Conservation (phyloP, 306 rosid species). For the Prunus campanulata region DNA sequence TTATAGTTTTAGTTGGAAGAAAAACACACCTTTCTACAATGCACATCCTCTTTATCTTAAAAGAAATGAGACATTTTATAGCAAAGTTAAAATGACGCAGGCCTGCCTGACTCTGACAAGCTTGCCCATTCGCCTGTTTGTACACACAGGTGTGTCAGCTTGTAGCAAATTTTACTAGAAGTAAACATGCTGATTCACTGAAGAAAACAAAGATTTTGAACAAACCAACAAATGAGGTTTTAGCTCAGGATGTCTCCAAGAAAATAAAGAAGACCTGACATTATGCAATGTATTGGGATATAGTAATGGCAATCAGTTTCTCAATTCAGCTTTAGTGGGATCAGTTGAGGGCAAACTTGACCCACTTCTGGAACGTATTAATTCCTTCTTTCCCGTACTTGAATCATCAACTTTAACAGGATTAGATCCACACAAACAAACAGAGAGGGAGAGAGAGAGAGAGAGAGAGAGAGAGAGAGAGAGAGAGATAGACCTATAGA, state of each 20-base stretch:
- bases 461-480: not conserved
- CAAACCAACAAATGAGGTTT: not conserved
- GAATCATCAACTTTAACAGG: constrained; percentile 1
- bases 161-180: not conserved
- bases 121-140: not conserved
- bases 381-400: constrained; percentile 17
- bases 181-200: not conserved
- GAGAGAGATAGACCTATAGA: constrained; percentile 22
- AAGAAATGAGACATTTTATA: not conserved
- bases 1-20: no score
- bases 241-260: constrained; percentile 4
- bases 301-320: constrained; percentile 16
- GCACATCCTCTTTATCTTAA: not conserved
- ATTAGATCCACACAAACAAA: constrained; percentile 5
- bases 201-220: not conserved
- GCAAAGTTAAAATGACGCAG: not conserved
- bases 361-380: constrained; percentile 31
- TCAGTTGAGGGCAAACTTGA: constrained; percentile 21
- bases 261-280: not conserved
- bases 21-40: not conserved
- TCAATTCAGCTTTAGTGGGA: constrained; percentile 13
- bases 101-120: not conserved
- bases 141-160: not conserved
- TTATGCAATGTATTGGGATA: constrained; percentile 12
- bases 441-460: not conserved